Conservation (phyloP, 179 eudicot genomes). For the Patellifolia procumbens region DNA sequence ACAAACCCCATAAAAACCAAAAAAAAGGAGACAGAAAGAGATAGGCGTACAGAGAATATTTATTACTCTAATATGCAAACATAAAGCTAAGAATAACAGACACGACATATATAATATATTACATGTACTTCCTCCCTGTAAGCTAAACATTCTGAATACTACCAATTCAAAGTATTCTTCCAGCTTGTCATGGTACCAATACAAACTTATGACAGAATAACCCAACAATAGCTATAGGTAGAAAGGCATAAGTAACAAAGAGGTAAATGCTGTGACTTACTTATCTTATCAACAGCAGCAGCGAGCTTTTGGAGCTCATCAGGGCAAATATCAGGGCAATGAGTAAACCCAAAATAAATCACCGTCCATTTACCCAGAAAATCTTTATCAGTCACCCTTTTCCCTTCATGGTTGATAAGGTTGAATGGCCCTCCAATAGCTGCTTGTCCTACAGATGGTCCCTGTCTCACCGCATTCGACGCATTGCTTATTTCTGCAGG, state of each 20-base stretch:
- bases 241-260: not conserved
- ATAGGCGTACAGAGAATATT: not conserved
- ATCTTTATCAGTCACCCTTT: slow-evolving; percentile 68
- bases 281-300: slow-evolving; percentile 84
- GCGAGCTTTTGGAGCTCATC: slow-evolving; percentile 92
- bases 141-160: not conserved
- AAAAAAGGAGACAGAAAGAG: not conserved
- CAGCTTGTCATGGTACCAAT: not conserved
- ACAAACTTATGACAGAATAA: not conserved
- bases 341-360: slow-evolving; percentile 92
- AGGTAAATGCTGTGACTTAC: slow-evolving; percentile 44
- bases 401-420: slow-evolving; percentile 81
- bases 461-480: slow-evolving; percentile 75
- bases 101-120: too few relatives aligned
- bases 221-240: not conserved
- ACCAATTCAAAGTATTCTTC: not conserved
- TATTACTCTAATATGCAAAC: too few relatives aligned
- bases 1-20: not conserved
- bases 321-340: slow-evolving; percentile 98
- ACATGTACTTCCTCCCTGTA: too few relatives aligned
- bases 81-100: too few relatives aligned
- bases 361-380: slow-evolving; percentile 87
- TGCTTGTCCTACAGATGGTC: slow-evolving; percentile 94
- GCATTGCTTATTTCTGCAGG: slow-evolving; percentile 63
- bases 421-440: slow-evolving; percentile 93